Percentiles rank a stretch among this genome's conserved stretches.
Evolutionary conservation across 495 filamentous ascomycete genomes (phyloP).

Genomic region (Lophiostoma macrostomum): DNA sequence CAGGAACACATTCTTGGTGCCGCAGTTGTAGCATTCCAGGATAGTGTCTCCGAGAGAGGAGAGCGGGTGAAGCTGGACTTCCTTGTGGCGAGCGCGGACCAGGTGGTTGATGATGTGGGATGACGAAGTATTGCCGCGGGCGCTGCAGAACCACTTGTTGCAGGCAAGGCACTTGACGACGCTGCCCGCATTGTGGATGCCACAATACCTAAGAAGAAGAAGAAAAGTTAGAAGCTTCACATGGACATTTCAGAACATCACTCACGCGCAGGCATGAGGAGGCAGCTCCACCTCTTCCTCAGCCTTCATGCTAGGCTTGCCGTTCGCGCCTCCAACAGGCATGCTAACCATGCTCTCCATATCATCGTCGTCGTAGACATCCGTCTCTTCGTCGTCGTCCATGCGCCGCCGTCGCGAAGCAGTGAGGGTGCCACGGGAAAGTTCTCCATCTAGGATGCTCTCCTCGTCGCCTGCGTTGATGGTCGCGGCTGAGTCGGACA

Average conservation of each 20-base stretch:
- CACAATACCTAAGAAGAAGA: constrained; percentile 77
- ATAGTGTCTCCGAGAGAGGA: constrained; percentile 97
- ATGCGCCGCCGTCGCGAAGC: constrained; percentile 65
- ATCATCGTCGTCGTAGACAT: constrained; percentile 85
- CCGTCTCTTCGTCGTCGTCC: constrained; percentile 82
- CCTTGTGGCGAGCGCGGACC: constrained; percentile 95
- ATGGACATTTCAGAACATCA: constrained; percentile 28
- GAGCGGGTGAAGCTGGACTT: constrained; percentile 92
- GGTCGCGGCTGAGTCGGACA: constrained; percentile 66
- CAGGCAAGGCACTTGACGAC: constrained; percentile 95
- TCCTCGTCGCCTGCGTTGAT: constrained; percentile 82
- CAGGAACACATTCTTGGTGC: constrained; percentile 98
- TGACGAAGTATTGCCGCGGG: constrained; percentile 91
- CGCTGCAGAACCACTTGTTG: constrained; percentile 99
- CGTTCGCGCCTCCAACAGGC: constrained; percentile 70
- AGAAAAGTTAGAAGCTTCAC: no score
- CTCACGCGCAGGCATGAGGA: constrained; percentile 93
- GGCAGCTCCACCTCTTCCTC: constrained; percentile 92
- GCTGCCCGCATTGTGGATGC: constrained; percentile 90
- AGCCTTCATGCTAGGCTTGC: constrained; percentile 57
- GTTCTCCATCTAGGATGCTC: constrained; percentile 64
- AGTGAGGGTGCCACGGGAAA: constrained; percentile 58
- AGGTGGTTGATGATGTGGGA: constrained; percentile 99
- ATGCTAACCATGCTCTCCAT: constrained; percentile 87
- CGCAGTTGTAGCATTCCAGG: constrained; percentile 98